Conservation (phyloP, 208 protist species). For the Crithidia sp. region DNA sequence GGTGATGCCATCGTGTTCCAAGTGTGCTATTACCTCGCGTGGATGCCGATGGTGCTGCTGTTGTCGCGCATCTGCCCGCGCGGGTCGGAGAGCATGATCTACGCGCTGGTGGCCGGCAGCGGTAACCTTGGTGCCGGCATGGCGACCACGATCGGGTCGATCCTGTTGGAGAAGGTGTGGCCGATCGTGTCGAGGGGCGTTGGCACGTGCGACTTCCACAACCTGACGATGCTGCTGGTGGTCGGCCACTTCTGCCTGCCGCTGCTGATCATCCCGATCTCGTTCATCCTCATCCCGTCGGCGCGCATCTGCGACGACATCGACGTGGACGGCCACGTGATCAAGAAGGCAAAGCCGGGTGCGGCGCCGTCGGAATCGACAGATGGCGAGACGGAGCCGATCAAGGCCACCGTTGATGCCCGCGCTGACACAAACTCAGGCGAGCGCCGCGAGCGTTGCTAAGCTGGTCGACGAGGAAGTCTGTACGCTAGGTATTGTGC, state of each 20-base stretch:
- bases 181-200: constrained; percentile 35
- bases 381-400: not conserved
- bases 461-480: too few relatives aligned
- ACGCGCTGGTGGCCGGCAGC: constrained; percentile 74
- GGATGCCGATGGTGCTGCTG: constrained; percentile 76
- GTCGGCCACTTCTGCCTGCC: constrained; percentile 59
- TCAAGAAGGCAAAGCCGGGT: constrained; percentile 26
- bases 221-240: constrained; percentile 51
- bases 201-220: constrained; percentile 61
- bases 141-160: constrained; percentile 41
- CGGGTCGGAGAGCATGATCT: constrained; percentile 74
- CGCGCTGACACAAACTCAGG: too few relatives aligned
- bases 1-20: constrained; percentile 60
- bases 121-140: constrained; percentile 66
- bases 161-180: constrained; percentile 54
- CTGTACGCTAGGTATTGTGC: not conserved
- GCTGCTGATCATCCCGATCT: constrained; percentile 57
- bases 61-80: constrained; percentile 78
- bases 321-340: constrained; percentile 42
- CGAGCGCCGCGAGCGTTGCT: too few relatives aligned
- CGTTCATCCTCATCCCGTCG: constrained; percentile 54
- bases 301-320: constrained; percentile 57
- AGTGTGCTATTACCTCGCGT: constrained; percentile 57
- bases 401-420: not conserved
- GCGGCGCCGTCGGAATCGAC: constrained; percentile 5